Evolutionary conservation across 805 yeast genomes (phyloP).

Genomic region (Metschnikowia cubensis): DNA sequence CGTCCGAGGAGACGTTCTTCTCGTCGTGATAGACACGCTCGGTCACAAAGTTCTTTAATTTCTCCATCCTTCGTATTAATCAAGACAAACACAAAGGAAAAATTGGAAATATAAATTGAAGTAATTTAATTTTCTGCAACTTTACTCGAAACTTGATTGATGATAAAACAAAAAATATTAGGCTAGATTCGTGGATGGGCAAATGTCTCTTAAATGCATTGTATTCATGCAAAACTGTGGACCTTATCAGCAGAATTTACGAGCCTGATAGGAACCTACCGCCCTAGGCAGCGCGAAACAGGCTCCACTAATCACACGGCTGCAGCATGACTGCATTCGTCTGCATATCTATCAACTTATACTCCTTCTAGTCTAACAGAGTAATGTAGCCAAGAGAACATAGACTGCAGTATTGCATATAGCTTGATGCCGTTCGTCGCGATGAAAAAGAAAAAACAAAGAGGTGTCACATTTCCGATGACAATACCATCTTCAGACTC

Average conservation of each 20-base stretch:
- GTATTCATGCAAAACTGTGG: slow-evolving; percentile 1
- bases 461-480: background rate
- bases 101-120: background rate
- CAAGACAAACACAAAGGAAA: background rate
- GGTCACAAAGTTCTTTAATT: slow-evolving; percentile 13
- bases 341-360: background rate
- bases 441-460: background rate
- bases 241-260: slow-evolving; percentile 5
- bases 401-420: background rate
- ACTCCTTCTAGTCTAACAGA: background rate
- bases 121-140: background rate
- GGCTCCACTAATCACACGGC: slow-evolving; percentile 3
- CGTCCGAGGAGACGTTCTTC: slow-evolving; percentile 10
- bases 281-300: background rate
- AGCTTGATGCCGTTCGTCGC: background rate
- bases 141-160: background rate
- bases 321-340: background rate
- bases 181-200: background rate
- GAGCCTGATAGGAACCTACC: background rate
- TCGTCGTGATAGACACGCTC: slow-evolving; percentile 12
- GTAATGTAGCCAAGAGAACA: background rate
- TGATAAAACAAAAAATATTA: background rate
- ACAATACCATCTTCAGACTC: background rate
- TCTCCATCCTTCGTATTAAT: slow-evolving; percentile 12
- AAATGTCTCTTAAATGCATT: slow-evolving; percentile 1